Evolutionary conservation across 1,139 yeast species (phyloP).

Genomic region (Protomyces gravidus): DNA sequence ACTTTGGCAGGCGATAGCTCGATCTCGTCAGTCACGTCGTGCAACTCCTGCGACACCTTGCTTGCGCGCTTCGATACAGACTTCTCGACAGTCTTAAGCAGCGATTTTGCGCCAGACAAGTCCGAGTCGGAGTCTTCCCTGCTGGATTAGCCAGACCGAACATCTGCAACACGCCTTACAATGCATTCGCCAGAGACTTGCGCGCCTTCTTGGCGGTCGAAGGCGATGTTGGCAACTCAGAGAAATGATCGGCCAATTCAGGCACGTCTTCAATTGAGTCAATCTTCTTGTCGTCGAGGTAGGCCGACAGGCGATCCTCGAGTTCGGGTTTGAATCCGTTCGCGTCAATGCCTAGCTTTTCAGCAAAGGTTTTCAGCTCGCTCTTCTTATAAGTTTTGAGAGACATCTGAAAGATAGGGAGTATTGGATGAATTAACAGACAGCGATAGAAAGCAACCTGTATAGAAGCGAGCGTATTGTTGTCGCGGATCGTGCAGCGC

Average conservation of each 20-base stretch:
- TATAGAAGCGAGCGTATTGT: no score
- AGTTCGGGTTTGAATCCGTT: conserved; percentile 18
- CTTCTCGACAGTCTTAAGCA: conserved; percentile 1
- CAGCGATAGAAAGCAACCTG: not conserved
- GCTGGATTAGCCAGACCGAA: conserved; percentile 1
- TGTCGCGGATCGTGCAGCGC: no score
- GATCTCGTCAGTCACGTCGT: conserved; percentile 10
- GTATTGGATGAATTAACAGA: not conserved
- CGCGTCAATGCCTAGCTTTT: conserved; percentile 10
- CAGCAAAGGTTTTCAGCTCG: conserved; percentile 19
- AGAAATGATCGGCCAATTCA: conserved; percentile 22
- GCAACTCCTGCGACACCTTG: not conserved
- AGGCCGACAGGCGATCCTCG: conserved; percentile 19
- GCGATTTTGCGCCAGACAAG: not conserved
- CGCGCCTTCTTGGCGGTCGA: conserved; percentile 25
- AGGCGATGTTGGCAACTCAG: conserved; percentile 24
- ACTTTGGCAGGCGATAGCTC: conserved; percentile 25
- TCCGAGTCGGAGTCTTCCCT: conserved; percentile 20
- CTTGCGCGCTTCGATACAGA: conserved; percentile 6
- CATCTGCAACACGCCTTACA: not conserved
- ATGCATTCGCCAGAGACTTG: conserved; percentile 12
- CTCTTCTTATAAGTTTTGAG: conserved; percentile 13
- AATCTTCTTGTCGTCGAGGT: conserved; percentile 13
- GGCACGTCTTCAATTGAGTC: conserved; percentile 18
- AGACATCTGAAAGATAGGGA: conserved; percentile 1